These are phyloP conservation scores for Hypoxylon sp. DNA, from an alignment of 2,329 filamentous ascomycete species.

Conservation along the genomic window DNA sequence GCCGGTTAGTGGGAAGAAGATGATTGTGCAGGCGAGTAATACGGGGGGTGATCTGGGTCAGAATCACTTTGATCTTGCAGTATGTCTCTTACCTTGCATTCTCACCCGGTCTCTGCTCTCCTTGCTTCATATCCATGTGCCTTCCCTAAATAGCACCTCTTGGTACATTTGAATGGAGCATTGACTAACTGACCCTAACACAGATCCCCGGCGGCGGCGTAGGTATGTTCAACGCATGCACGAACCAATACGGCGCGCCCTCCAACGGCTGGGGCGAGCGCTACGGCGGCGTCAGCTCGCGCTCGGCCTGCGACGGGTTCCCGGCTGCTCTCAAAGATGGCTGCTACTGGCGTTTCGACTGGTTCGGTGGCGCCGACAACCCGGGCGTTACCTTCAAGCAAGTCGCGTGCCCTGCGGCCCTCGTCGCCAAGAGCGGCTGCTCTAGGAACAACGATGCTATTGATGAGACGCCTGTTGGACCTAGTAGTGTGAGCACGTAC, in stretches of 20 bases:
- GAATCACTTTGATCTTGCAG: conserved; percentile 68
- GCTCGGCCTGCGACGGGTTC: conserved; percentile 65
- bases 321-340: conserved; percentile 67
- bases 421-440: conserved; percentile 59
- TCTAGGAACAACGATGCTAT: conserved; percentile 52
- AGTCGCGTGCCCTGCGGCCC: conserved; percentile 66
- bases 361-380: conserved; percentile 72
- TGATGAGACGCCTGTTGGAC: conserved; percentile 52
- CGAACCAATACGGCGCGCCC: conserved; percentile 60
- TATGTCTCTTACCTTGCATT: conserved; percentile 44
- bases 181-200: background rate
- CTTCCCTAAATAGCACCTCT: no score
- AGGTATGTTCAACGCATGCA: conserved; percentile 65
- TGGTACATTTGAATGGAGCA: no score
- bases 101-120: no score
- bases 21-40: conserved; percentile 72
- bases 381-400: conserved; percentile 67
- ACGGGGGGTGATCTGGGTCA: conserved; percentile 67
- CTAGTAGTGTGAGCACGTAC: background rate
- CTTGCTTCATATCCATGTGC: background rate
- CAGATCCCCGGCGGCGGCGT: conserved; percentile 67
- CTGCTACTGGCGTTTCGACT: conserved; percentile 75
- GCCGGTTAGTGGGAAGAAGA: conserved; percentile 66
- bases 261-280: conserved; percentile 67
- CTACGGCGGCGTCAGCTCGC: conserved; percentile 69